Base-by-base conservation (phyloP, 2,329 filamentous ascomycete species). In the Botryotinia calthae region DNA sequence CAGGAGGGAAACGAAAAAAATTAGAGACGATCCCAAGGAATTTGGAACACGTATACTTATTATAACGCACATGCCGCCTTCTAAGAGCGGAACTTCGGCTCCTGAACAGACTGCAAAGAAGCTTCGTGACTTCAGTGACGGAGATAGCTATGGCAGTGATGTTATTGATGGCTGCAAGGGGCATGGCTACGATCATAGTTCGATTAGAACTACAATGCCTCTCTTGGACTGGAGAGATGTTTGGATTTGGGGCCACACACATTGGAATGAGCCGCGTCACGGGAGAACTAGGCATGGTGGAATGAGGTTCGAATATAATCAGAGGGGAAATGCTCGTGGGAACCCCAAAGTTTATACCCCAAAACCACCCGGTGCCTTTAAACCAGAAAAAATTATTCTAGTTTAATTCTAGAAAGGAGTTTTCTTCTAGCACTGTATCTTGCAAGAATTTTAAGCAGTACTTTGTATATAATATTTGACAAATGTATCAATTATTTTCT, bases 51-150 rank as follows among this genome's bases (percentile, higher is more conserved):
- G 59, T 16, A 71, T 71, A 31, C 34, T 71, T 20, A 71, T 65
- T 5, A 70, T 70, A 31, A 70, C 68, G n/a, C 68, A 70, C 22
- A 62, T 64, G 59, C 58, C 69, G n/a, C 69, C 59, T 14, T 71
- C 69, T 16, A 64, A 56, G 61, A 71, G 69, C 28, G 59, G 69
- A 12, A 71, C 69, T 3, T 54, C 37, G 2, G n/a, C 28, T 18
- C 59, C 46, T 14, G 22, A 8, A 9, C 37, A 31, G 14, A 65
- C 69, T 3, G 18, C 59, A n/a, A 48, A 9, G 16, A 9, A 25
- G 25, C n/a, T 48, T n/a, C 34, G 64, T 22, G 64, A 67, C 40
- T 56, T 54, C 16, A 12, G 2, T 20, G 0, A 0, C 1, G 64
- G 64, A 16, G 4, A 4, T 7, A 44, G 28, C 7, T 37, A 71